phyloP scores from a whole-genome alignment of 1,139 yeast genomes.

The Sugiyamaella neomexicana region DNA sequence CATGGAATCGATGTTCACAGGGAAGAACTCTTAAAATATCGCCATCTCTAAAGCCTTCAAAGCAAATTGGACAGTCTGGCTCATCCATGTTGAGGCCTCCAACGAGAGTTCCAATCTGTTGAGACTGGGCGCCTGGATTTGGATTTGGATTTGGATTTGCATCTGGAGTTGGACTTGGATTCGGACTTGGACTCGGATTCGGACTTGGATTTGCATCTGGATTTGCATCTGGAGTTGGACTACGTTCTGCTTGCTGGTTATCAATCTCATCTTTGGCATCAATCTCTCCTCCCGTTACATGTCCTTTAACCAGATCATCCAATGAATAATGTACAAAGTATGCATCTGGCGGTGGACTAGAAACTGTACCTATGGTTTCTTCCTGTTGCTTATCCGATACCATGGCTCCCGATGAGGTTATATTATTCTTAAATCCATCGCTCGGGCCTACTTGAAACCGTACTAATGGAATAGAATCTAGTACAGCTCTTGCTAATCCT shows the following conservation, averaged over 20 bases:
- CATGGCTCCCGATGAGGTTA: not conserved
- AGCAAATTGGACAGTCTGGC: constrained; percentile 76
- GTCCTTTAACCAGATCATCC: not conserved
- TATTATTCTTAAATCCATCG: not conserved
- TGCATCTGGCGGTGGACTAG: not conserved
- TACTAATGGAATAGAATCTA: constrained; percentile 42
- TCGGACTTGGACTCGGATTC: too few species aligned
- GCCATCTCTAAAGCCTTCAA: constrained; percentile 57
- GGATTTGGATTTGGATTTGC: too few species aligned
- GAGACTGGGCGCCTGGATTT: too few species aligned
- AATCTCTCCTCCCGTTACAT: not conserved
- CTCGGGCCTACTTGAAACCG: constrained; percentile 27
- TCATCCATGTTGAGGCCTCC: constrained; percentile 52
- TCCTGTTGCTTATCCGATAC: not conserved
- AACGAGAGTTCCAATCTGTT: constrained; percentile 17
- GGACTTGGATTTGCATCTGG: not conserved
- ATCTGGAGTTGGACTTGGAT: not conserved
- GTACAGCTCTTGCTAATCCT: constrained; percentile 42
- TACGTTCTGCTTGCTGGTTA: not conserved
- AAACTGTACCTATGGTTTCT: not conserved
- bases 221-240: too few species aligned
- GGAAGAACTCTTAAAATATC: constrained; percentile 64
- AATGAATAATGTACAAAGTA: not conserved
- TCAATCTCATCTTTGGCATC: constrained; percentile 1
- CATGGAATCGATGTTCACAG: constrained; percentile 82